Evolutionary conservation across 192 early-diverging fungal genomes (phyloP).

Genomic region (Linnemannia zychae): DNA sequence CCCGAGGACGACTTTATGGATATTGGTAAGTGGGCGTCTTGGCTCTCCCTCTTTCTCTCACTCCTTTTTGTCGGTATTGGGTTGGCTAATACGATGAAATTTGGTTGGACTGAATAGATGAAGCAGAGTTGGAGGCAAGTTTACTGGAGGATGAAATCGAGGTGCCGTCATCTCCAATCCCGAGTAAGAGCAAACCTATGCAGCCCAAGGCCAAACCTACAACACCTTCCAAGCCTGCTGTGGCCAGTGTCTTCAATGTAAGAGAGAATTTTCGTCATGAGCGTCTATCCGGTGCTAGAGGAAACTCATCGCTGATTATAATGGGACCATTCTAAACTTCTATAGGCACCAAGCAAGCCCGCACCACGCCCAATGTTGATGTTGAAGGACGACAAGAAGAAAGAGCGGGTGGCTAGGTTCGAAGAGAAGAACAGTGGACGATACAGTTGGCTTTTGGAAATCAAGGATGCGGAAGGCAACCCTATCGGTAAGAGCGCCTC

Average conservation of each 20-base stretch:
- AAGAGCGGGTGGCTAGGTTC: conserved; percentile 76
- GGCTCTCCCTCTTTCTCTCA: background rate
- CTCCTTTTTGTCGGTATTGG: background rate
- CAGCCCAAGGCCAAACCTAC: background rate
- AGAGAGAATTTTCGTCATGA: background rate
- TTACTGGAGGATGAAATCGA: conserved; percentile 31
- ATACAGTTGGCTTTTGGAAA: conserved; percentile 88
- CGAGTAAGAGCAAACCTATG: background rate
- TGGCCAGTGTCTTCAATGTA: conserved; percentile 36
- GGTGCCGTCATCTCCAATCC: conserved; percentile 23
- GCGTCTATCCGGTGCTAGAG: background rate
- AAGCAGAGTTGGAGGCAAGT: conserved; percentile 12
- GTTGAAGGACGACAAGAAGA: conserved; percentile 55
- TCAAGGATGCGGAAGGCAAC: conserved; percentile 83
- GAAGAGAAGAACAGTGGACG: conserved; percentile 89
- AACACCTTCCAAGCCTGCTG: conserved; percentile 1
- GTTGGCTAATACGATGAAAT: background rate
- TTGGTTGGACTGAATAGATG: conserved; percentile 9
- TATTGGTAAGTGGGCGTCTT: conserved; percentile 17
- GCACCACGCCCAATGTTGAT: conserved; percentile 23
- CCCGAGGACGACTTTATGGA: conserved; percentile 56
- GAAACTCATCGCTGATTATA: background rate
- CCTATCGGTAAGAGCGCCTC: conserved; percentile 57
- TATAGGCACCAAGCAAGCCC: background rate
- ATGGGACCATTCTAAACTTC: background rate